These are phyloP conservation scores for Ashbya aceris DNA, from an alignment of 1,139 yeast genomes.

Conservation along the genomic window DNA sequence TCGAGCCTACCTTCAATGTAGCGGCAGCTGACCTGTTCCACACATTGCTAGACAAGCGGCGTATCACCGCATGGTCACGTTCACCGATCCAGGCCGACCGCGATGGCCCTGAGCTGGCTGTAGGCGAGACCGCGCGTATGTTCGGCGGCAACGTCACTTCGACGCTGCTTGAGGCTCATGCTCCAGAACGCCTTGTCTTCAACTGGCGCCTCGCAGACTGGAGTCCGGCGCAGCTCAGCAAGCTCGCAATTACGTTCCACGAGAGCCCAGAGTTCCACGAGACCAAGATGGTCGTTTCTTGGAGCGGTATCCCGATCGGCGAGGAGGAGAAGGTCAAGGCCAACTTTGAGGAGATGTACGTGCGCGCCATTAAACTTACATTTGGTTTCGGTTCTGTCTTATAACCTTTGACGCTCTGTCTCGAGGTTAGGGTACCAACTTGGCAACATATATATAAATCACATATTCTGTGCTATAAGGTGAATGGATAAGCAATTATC, in stretches of 20 bases:
- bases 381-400: constrained; percentile 91
- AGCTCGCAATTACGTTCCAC: constrained; percentile 52
- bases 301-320: constrained; percentile 94
- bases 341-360: constrained; percentile 83
- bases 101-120: constrained; percentile 8
- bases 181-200: constrained; percentile 49
- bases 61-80: constrained; percentile 86
- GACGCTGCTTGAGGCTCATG: constrained; percentile 49
- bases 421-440: no score
- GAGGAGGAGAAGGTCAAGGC: constrained; percentile 82
- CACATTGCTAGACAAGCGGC: constrained; percentile 63
- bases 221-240: constrained; percentile 76
- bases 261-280: constrained; percentile 64
- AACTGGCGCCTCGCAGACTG: constrained; percentile 85
- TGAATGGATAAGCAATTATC: no score
- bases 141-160: constrained; percentile 90
- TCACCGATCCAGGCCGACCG: constrained; percentile 33
- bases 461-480: no score
- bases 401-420: constrained; percentile 19
- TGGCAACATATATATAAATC: no score
- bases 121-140: constrained; percentile 49
- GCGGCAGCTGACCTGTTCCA: constrained; percentile 76
- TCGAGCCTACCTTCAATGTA: constrained; percentile 77
- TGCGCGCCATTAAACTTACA: constrained; percentile 76
- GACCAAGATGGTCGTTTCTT: constrained; percentile 68